Evolutionary conservation across 78 protist species (phyloP), one percentile per base, ranked within the genome.

Genomic region (Dictyostelium citrinum): DNA sequence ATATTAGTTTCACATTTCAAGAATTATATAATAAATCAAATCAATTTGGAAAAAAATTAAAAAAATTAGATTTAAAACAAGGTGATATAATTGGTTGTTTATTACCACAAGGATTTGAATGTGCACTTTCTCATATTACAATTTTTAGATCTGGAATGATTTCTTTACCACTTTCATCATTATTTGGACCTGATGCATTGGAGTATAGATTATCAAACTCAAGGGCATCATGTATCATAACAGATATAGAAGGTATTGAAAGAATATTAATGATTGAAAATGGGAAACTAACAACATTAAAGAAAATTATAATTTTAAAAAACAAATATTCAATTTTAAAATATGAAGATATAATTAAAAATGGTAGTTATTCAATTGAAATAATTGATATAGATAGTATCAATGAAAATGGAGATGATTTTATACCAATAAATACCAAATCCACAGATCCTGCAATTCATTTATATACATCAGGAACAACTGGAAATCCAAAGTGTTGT

Each of bases 401-500:
- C 5, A 78, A 78, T 78, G 35, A 51, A 24, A 49, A 51, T 78
- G 6, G 22, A 27, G 31, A 78, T 58, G 7, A 71, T 24, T 83
- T 72, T 33, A 58, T 27, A 74, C 83, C 82, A 16, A 49, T 84
- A 6, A 27, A 71, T 3, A 84, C 91, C 9, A 84, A 74, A 55
- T 10, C 91, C 33, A 81, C 75, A 1, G 91, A 84, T 60, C 82
- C 82, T 9, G 81, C 82, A 3, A 27, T 84, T 16, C 58, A 72
- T 39, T 51, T 84, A 7, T 84, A 74, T 39, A 84, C 91, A 27
- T 58, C 77, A 2, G 91, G 91, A 35, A 84, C 91, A 10, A 74
- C 82, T 39, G 91, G 91, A 35, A 72, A 75, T 51, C 91, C 91
- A 51, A 84, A 84, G 29, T 81, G 91, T 14, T 72, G 82, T 84